phyloP scores from a whole-genome alignment of 768 basidiomycete species.

The Piloderma croceum region DNA sequence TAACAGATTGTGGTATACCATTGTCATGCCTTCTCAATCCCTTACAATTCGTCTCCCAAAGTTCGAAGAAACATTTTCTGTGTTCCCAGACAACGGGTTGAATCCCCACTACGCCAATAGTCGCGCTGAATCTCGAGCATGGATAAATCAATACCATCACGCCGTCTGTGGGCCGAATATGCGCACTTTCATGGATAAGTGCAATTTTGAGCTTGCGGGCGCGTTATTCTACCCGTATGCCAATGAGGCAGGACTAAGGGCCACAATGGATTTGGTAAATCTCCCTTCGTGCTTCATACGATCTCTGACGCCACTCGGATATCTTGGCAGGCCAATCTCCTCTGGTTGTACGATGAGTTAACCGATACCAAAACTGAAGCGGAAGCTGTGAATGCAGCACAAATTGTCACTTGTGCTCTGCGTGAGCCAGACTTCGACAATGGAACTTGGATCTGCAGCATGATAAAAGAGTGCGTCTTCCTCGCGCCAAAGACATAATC shows the following conservation, averaged over 20 bases:
- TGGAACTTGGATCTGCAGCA: conserved; percentile 5
- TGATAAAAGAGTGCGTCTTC: conserved; percentile 8
- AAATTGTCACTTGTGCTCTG: conserved; percentile 7
- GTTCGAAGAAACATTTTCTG: conserved; percentile 7
- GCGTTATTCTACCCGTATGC: conserved; percentile 11
- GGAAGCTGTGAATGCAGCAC: conserved; percentile 4
- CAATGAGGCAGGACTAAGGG: conserved; percentile 5
- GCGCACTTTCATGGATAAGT: conserved; percentile 13
- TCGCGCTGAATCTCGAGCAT: conserved; percentile 7
- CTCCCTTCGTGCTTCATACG: background rate
- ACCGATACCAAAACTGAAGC: conserved; percentile 10
- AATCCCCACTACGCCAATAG: conserved; percentile 1
- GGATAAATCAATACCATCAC: conserved; percentile 9
- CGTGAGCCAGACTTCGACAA: conserved; percentile 7
- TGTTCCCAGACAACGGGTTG: conserved; percentile 9
- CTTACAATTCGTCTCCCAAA: conserved; percentile 8
- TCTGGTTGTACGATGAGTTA: conserved; percentile 14
- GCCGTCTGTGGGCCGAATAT: conserved; percentile 12
- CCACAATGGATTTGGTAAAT: conserved; percentile 12
- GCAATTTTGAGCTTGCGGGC: conserved; percentile 9
- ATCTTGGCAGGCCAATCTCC: conserved; percentile 8
- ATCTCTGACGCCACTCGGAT: background rate
- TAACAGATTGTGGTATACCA: too few species aligned
- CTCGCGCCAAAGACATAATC: too few species aligned
- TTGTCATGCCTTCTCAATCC: conserved; percentile 3